Evolutionary conservation across 2,329 filamentous ascomycete species (phyloP).

Genomic region (Penicillium italicum): DNA sequence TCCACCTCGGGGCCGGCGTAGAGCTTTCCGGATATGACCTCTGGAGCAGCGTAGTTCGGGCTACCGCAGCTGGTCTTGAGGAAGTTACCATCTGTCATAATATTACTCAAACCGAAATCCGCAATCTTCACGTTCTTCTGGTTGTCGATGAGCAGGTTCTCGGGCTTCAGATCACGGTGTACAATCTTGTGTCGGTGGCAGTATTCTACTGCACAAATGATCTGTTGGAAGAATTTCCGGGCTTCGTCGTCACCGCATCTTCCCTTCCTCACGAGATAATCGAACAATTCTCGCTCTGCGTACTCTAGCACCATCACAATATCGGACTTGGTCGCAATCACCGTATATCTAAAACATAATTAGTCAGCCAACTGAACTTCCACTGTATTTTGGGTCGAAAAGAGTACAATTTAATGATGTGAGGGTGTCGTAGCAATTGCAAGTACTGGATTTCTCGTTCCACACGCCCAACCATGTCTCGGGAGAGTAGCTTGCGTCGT

Average conservation of each 20-base stretch:
- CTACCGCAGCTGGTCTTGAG: slow-evolving; percentile 97
- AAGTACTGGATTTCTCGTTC: slow-evolving; percentile 98
- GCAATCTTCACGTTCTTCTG: slow-evolving; percentile 98
- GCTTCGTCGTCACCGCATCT: slow-evolving; percentile 87
- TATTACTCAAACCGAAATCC: slow-evolving; percentile 97
- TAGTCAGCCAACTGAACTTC: slow-evolving; percentile 16
- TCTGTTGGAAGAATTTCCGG: slow-evolving; percentile 98
- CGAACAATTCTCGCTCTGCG: slow-evolving; percentile 92
- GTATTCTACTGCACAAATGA: slow-evolving; percentile 97
- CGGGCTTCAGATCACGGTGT: slow-evolving; percentile 93
- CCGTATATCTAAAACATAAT: slow-evolving; percentile 66
- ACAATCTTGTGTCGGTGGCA: slow-evolving; percentile 99
- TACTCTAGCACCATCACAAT: slow-evolving; percentile 99
- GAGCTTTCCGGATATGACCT: slow-evolving; percentile 95
- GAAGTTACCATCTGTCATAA: slow-evolving; percentile 99
- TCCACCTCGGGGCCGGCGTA: slow-evolving; percentile 98
- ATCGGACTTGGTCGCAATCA: slow-evolving; percentile 89
- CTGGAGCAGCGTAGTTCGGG: slow-evolving; percentile 95
- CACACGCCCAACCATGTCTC: slow-evolving; percentile 96
- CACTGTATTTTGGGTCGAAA: not conserved
- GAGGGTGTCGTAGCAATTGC: slow-evolving; percentile 88
- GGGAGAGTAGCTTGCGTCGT: slow-evolving; percentile 88
- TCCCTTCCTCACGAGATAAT: slow-evolving; percentile 94
- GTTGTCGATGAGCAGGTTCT: slow-evolving; percentile 92
- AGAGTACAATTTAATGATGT: slow-evolving; percentile 94